Percentiles rank a stretch among this genome's conserved stretches.
These are phyloP conservation scores for Pulicaria dysenterica DNA, from an alignment of 129 eudicot species.

Conservation along the genomic window DNA sequence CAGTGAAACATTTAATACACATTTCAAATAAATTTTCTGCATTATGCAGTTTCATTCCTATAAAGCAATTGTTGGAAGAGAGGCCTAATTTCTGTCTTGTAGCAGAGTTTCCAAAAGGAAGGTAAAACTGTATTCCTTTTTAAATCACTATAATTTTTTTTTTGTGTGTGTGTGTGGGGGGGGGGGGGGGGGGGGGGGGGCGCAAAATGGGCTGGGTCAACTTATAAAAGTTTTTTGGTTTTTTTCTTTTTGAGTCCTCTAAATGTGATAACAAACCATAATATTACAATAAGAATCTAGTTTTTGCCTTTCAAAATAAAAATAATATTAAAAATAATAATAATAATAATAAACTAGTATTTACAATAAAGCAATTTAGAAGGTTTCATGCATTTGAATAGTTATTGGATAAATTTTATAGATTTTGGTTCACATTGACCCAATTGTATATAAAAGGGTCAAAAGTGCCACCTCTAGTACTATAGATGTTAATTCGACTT, in stretches of 20 bases:
- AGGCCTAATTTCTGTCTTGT: constrained; percentile 63
- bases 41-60: constrained; percentile 54
- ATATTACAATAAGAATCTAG: neutral
- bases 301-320: no score
- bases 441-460: neutral
- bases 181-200: no score
- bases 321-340: no score
- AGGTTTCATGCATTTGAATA: neutral
- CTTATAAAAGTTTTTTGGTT: neutral
- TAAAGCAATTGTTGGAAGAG: constrained; percentile 47
- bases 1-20: neutral
- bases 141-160: neutral
- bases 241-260: neutral
- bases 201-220: neutral
- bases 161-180: no score
- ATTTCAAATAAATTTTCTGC: neutral
- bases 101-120: constrained; percentile 65
- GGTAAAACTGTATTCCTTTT: constrained; percentile 31
- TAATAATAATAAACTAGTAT: no score
- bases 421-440: neutral
- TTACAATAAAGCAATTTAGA: no score
- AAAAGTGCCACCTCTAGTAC: neutral
- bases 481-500: neutral
- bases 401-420: neutral
- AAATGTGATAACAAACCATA: neutral